Percentiles rank a stretch among this genome's conserved stretches.
These are phyloP conservation scores for Tripterygium wilfordii DNA, from an alignment of 177 flowering plant genomes.

Conservation along the genomic window DNA sequence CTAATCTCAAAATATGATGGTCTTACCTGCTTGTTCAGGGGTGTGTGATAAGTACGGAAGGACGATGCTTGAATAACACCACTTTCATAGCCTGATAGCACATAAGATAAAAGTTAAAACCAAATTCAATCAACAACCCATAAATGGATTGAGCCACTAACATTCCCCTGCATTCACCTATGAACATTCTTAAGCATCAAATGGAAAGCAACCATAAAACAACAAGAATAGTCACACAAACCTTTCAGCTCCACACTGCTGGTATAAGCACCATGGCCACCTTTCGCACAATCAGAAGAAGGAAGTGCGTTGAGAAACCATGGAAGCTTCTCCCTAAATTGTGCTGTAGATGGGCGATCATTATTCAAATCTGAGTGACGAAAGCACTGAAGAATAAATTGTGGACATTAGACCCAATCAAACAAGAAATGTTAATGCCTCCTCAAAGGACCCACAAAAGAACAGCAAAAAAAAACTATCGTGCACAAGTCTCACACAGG, in stretches of 20 bases:
- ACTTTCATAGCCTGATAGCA: slow-evolving; percentile 38
- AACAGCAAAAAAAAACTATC: neutral
- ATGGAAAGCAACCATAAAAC: neutral
- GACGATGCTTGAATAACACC: slow-evolving; percentile 82
- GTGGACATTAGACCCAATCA: neutral
- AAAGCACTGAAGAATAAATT: slow-evolving; percentile 45
- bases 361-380: slow-evolving; percentile 54
- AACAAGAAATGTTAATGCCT: neutral
- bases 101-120: no score
- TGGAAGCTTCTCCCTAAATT: slow-evolving; percentile 67
- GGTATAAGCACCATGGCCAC: slow-evolving; percentile 80
- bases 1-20: neutral
- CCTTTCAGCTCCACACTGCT: slow-evolving; percentile 59
- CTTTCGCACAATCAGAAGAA: slow-evolving; percentile 74
- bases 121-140: no score
- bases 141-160: no score
- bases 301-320: slow-evolving; percentile 76
- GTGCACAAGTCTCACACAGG: no score
- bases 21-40: slow-evolving; percentile 76
- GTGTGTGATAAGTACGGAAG: slow-evolving; percentile 96
- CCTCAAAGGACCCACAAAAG: neutral
- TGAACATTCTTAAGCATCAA: no score
- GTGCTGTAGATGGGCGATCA: slow-evolving; percentile 61
- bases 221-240: slow-evolving; percentile 5
- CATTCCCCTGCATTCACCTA: no score